Evolutionary conservation across 2,329 filamentous ascomycete genomes (phyloP), one percentile per base, ranked within the genome.

Genomic region (Pseudocercospora ulei): DNA sequence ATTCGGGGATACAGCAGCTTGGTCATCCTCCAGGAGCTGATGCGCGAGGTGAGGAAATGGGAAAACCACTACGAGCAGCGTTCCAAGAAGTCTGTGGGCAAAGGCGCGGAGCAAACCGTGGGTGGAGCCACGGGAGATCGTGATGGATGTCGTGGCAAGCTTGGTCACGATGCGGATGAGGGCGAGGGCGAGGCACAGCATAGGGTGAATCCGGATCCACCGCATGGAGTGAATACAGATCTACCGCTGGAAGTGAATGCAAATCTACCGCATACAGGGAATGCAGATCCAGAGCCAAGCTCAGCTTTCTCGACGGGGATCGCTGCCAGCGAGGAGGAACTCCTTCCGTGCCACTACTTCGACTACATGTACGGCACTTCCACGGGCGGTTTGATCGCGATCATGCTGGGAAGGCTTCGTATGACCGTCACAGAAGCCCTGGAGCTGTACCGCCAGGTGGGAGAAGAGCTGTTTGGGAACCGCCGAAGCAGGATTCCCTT

Each of bases 331-430:
- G 63, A 66, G 43, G 57, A 65, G 30, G 61, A 66, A 28, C 58
- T 70, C 1, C 53, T 68, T 7, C 68, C 67, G 40, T 69, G 66
- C 41, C 65, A 71, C 44, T 71, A 70, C 52, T 71, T 71, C 53
- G 68, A 72, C 46, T 67, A 68, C 55, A 70, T 71, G 59, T 70
- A 68, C 38, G 68, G 68, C 13, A 71, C 68, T 3, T 67, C 63
- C 24, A 71, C 67, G 0, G 68, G 68, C n/a, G 68, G 68, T 8
- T 55, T 70, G 24, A 70, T 70, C 40, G 65, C 67, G 1, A 68
- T 67, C 1, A 67, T 70, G 58, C 62, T 70, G 2, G 67, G 64
- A 0, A 57, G 67, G 8, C 53, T 70, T 28, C 66, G 67, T 3
- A 70, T 70, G 67, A 65, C 62, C 1, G 63, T 68, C 3, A 59